These are phyloP conservation scores for Colletotrichum tofieldiae DNA, from an alignment of 2,329 filamentous ascomycete genomes.

Conservation along the genomic window DNA sequence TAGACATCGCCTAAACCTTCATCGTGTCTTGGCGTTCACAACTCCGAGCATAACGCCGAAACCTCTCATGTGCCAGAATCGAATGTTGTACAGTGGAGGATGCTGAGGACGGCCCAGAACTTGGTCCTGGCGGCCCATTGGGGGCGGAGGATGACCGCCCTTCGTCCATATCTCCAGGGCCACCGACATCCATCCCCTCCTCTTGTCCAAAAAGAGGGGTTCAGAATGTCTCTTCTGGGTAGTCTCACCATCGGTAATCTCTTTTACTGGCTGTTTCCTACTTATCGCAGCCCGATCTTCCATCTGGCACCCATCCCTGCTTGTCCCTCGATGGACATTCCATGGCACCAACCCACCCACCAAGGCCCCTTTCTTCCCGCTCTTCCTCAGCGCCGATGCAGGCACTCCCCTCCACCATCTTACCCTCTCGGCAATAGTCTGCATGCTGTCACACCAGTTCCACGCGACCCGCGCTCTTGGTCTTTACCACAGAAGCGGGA, in stretches of 20 bases:
- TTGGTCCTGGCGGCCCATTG: conserved; percentile 8
- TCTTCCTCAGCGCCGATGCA: conserved; percentile 2
- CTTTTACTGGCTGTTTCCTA: neutral
- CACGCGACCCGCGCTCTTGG: conserved; percentile 4
- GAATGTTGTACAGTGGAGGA: conserved; percentile 18
- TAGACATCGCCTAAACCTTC: neutral
- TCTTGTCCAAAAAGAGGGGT: neutral
- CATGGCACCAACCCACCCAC: neutral
- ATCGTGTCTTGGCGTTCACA: neutral
- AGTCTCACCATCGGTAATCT: conserved; percentile 9
- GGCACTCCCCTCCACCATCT: neutral
- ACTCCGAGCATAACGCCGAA: conserved; percentile 18
- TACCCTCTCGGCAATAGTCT: conserved; percentile 16
- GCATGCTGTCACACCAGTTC: conserved; percentile 29
- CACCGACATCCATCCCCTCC: neutral
- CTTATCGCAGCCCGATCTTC: conserved; percentile 4
- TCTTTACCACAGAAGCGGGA: neutral
- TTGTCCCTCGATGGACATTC: conserved; percentile 2
- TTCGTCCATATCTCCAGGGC: neutral
- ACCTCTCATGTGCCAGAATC: conserved; percentile 11
- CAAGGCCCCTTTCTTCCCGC: neutral
- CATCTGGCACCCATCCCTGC: neutral
- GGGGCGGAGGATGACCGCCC: neutral
- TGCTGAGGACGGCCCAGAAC: conserved; percentile 17
- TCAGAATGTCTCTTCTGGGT: neutral